Evolutionary conservation across 768 basidiomycete genomes (phyloP).

Genomic region (Vishniacozyma victoriae): DNA sequence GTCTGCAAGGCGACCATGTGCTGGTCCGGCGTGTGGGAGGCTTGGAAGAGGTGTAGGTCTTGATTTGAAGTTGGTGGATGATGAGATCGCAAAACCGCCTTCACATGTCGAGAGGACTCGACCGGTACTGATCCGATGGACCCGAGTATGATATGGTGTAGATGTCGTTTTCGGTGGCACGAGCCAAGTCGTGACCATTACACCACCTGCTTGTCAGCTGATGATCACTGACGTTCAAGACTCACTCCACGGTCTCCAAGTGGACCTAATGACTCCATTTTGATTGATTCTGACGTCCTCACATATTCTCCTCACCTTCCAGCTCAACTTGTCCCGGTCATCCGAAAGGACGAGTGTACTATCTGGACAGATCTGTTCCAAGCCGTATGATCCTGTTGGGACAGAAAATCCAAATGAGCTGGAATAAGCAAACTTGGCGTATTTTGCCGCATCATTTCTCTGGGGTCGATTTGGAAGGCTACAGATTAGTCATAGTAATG

Average conservation of each 20-base stretch:
- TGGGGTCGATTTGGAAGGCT: background rate
- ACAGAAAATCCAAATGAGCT: constrained; percentile 69
- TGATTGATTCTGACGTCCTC: constrained; percentile 51
- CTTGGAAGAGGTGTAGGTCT: constrained; percentile 12
- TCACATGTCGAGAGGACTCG: constrained; percentile 57
- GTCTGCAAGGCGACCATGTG: background rate
- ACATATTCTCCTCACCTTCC: constrained; percentile 61
- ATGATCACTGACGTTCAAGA: background rate
- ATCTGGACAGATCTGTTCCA: constrained; percentile 66
- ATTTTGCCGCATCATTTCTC: constrained; percentile 58
- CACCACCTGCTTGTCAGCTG: constrained; percentile 48
- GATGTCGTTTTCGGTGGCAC: constrained; percentile 58
- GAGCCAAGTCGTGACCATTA: constrained; percentile 69
- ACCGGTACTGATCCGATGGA: constrained; percentile 58
- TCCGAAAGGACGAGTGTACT: constrained; percentile 64
- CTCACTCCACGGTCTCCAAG: constrained; percentile 64
- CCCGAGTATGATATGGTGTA: constrained; percentile 62
- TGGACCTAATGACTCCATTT: constrained; percentile 51
- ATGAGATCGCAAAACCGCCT: constrained; percentile 63
- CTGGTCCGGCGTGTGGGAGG: constrained; percentile 15
- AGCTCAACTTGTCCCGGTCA: constrained; percentile 60
- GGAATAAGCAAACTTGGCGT: constrained; percentile 69
- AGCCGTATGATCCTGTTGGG: constrained; percentile 58
- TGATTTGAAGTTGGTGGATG: constrained; percentile 62
- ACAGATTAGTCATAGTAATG: background rate